phyloP scores from a whole-genome alignment of 768 basidiomycete genomes.

The Plicaturopsis crispa region DNA sequence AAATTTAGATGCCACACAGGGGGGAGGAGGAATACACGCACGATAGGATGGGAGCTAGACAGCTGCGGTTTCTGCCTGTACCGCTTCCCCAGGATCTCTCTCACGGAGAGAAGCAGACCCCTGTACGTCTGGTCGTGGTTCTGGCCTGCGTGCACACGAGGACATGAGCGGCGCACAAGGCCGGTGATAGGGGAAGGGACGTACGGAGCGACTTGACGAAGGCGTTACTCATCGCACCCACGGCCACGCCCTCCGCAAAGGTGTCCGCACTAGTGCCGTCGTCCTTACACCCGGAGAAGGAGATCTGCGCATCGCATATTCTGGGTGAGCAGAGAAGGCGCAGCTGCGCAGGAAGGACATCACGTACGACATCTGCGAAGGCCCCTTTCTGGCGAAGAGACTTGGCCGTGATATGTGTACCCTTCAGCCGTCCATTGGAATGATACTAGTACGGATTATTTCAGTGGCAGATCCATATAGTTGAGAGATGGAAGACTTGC shows the following conservation, averaged over 20 bases:
- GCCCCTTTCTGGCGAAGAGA: conserved; percentile 38
- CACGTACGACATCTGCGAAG: conserved; percentile 63
- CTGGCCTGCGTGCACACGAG: conserved; percentile 18
- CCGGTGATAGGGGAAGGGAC: conserved; percentile 6
- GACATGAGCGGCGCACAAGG: conserved; percentile 1
- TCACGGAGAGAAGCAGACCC: conserved; percentile 48
- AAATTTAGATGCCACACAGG: too few relatives aligned
- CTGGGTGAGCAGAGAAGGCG: not conserved
- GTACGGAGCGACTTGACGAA: conserved; percentile 46
- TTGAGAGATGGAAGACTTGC: conserved; percentile 4
- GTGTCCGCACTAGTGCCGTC: conserved; percentile 70
- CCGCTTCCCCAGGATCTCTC: conserved; percentile 46
- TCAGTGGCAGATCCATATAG: not conserved
- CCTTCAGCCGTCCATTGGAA: conserved; percentile 47
- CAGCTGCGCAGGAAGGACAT: not conserved
- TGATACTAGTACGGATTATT: conserved; percentile 35
- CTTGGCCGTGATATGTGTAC: conserved; percentile 27
- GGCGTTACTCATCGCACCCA: conserved; percentile 77
- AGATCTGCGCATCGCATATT: conserved; percentile 36
- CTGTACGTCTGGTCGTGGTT: conserved; percentile 60
- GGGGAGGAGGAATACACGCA: too few relatives aligned
- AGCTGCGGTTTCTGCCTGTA: conserved; percentile 70
- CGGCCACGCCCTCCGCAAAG: conserved; percentile 50
- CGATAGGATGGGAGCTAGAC: conserved; percentile 66
- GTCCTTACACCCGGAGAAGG: conserved; percentile 67